Evolutionary conservation across 805 yeast species (phyloP).

Genomic region (Metschnikowia continentalis): DNA sequence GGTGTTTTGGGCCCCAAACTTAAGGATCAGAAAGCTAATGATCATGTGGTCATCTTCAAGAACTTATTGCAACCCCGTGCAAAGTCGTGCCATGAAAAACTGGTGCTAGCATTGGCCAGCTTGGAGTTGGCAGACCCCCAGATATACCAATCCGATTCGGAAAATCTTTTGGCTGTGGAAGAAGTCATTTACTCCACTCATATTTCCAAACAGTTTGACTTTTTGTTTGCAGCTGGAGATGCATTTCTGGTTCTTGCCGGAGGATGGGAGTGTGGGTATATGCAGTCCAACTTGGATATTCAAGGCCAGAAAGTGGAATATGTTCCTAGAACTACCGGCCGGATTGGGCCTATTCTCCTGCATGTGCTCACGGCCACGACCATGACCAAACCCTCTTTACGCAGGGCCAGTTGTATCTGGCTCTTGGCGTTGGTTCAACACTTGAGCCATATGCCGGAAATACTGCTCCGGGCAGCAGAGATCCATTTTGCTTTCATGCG

Average conservation of each 20-base stretch:
- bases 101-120: slow-evolving; percentile 54
- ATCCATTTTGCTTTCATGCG: slow-evolving; percentile 75
- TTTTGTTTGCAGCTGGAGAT: slow-evolving; percentile 76
- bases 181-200: slow-evolving; percentile 53
- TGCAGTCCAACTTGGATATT: slow-evolving; percentile 54
- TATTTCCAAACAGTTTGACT: slow-evolving; percentile 68
- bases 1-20: slow-evolving; percentile 42
- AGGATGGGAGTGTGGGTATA: slow-evolving; percentile 67
- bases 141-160: slow-evolving; percentile 10
- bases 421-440: slow-evolving; percentile 74
- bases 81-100: slow-evolving; percentile 54
- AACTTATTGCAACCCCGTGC: slow-evolving; percentile 35
- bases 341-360: slow-evolving; percentile 38
- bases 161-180: slow-evolving; percentile 34
- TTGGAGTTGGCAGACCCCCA: slow-evolving; percentile 40
- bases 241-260: slow-evolving; percentile 66
- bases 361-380: slow-evolving; percentile 50
- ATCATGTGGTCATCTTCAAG: slow-evolving; percentile 19
- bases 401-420: slow-evolving; percentile 84
- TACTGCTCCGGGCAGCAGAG: slow-evolving; percentile 45
- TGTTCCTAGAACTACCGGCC: slow-evolving; percentile 17
- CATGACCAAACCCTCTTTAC: slow-evolving; percentile 66
- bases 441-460: slow-evolving; percentile 46
- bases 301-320: slow-evolving; percentile 27
- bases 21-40: slow-evolving; percentile 7